Evolutionary conservation across 1,284 basidiomycete species (phyloP).

Genomic region (Ganoderma sp.): DNA sequence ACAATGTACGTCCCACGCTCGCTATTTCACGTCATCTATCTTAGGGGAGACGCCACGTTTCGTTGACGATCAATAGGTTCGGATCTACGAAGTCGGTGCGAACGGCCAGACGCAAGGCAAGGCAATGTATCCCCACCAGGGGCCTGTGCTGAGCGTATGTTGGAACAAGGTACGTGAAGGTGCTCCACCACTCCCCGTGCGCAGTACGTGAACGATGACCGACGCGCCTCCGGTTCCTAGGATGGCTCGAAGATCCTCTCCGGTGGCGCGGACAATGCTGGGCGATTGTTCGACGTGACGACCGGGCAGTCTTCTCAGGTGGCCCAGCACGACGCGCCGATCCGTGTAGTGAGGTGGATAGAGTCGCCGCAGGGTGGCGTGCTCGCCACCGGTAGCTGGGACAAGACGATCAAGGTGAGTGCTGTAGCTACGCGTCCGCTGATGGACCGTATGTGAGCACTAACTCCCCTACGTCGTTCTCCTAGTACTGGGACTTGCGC

Average conservation of each 20-base stretch:
- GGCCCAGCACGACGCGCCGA: constrained; percentile 84
- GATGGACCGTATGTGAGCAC: neutral
- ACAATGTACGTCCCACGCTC: constrained; percentile 57
- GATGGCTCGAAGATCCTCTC: constrained; percentile 86
- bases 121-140: constrained; percentile 85
- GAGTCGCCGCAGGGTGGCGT: constrained; percentile 72
- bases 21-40: constrained; percentile 4
- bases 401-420: constrained; percentile 84
- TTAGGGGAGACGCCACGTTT: neutral
- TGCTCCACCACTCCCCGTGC: neutral
- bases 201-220: neutral
- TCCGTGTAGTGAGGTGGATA: constrained; percentile 79
- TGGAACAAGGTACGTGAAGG: constrained; percentile 71
- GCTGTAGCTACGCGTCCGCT: neutral
- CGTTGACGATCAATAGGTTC: constrained; percentile 48
- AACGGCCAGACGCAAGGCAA: constrained; percentile 73
- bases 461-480: neutral
- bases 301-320: constrained; percentile 78
- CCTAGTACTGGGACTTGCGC: constrained; percentile 93
- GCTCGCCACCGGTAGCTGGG: constrained; percentile 89
- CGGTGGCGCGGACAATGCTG: constrained; percentile 87
- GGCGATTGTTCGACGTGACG: constrained; percentile 79
- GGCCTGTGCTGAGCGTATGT: constrained; percentile 80
- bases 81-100: constrained; percentile 66
- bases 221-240: constrained; percentile 41